Conservation (phyloP, 2,329 filamentous ascomycete genomes). For the Coniella lustricola region DNA sequence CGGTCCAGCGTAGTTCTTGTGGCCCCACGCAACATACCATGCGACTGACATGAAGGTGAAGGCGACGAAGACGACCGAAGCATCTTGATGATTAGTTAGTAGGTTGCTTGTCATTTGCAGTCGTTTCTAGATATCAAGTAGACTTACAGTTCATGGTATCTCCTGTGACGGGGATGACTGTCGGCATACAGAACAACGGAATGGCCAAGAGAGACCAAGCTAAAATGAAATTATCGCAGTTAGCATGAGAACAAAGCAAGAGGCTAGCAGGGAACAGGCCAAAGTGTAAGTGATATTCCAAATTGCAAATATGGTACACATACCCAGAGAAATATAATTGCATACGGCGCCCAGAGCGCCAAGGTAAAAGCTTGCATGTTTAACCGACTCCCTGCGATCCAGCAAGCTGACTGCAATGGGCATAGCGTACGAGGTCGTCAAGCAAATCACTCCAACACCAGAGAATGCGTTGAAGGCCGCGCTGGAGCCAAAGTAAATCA, state of each 20-base stretch:
- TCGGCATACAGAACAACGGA: constrained; percentile 69
- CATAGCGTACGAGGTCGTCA: constrained; percentile 61
- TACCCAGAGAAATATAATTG: constrained; percentile 59
- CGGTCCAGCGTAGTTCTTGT: constrained; percentile 60
- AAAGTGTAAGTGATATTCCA: background rate
- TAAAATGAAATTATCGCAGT: constrained; percentile 24
- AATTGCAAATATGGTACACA: constrained; percentile 6
- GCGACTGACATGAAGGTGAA: constrained; percentile 52
- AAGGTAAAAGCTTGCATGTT: constrained; percentile 51
- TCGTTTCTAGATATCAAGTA: no score
- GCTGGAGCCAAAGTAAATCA: constrained; percentile 63
- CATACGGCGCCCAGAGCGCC: constrained; percentile 53
- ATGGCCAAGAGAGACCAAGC: constrained; percentile 63
- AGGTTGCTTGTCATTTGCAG: background rate
- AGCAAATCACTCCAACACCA: constrained; percentile 61
- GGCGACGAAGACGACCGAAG: constrained; percentile 64
- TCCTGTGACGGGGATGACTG: constrained; percentile 51
- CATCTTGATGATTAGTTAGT: constrained; percentile 31
- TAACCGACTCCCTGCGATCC: constrained; percentile 52
- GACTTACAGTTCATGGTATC: constrained; percentile 54
- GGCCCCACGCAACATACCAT: constrained; percentile 67
- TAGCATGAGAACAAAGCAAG: constrained; percentile 19
- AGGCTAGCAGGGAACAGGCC: background rate
- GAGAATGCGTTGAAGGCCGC: constrained; percentile 69
- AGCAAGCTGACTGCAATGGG: constrained; percentile 60